phyloP scores from a whole-genome alignment of 78 protist species.

The Dictyostelium firmibasis region DNA sequence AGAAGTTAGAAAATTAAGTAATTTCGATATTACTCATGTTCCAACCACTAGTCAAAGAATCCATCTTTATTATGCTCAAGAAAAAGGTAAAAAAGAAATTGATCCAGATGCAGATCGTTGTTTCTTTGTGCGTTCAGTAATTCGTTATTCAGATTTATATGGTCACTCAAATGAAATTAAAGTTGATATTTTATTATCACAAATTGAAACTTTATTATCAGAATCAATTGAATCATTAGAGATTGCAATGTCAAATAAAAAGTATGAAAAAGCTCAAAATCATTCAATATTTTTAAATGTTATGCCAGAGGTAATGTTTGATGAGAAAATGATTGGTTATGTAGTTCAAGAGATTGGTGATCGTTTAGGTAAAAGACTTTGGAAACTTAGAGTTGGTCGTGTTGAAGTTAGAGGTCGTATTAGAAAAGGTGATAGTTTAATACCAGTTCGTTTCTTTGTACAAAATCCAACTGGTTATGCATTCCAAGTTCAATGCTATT shows the following conservation, averaged over 20 bases:
- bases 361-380: conserved; percentile 84
- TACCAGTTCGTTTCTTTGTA: conserved; percentile 80
- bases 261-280: conserved; percentile 42
- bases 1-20: conserved; percentile 86
- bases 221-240: conserved; percentile 89
- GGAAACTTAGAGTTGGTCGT: conserved; percentile 85
- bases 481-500: conserved; percentile 80
- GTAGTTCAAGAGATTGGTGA: conserved; percentile 51
- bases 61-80: conserved; percentile 91
- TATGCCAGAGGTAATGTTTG: conserved; percentile 82
- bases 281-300: conserved; percentile 93
- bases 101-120: conserved; percentile 86
- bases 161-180: conserved; percentile 51
- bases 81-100: conserved; percentile 74
- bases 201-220: conserved; percentile 83
- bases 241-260: conserved; percentile 52
- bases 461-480: conserved; percentile 83
- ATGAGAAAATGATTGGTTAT: conserved; percentile 54
- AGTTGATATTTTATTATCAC: conserved; percentile 70
- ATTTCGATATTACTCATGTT: conserved; percentile 85
- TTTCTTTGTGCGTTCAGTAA: conserved; percentile 91
- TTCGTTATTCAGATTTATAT: conserved; percentile 80
- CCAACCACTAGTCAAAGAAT: conserved; percentile 80
- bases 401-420: conserved; percentile 87
- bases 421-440: background rate